These are phyloP conservation scores for Lipomyces starkeyi DNA, from an alignment of 805 yeast genomes.

Conservation along the genomic window DNA sequence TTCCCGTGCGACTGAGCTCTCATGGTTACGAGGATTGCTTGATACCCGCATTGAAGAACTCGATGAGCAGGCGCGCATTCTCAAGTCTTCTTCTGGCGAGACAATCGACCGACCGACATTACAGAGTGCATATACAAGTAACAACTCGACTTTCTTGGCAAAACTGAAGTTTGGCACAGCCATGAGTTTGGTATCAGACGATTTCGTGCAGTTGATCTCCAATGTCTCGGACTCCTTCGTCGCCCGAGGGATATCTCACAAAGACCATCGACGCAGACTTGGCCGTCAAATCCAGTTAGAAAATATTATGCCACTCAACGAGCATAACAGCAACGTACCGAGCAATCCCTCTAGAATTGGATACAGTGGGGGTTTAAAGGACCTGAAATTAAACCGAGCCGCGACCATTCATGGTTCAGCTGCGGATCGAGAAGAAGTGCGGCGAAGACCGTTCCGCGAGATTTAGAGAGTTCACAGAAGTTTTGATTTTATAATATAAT, in stretches of 20 bases:
- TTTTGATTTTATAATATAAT: not conserved
- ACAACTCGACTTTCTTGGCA: slow-evolving; percentile 25
- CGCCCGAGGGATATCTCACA: slow-evolving; percentile 20
- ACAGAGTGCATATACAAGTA: slow-evolving; percentile 15
- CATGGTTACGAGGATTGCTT: slow-evolving; percentile 31
- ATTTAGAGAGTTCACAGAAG: not conserved
- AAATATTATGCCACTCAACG: slow-evolving; percentile 30
- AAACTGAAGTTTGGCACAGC: slow-evolving; percentile 32
- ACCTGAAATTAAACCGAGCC: slow-evolving; percentile 26
- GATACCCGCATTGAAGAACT: slow-evolving; percentile 28
- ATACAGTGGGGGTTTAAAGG: slow-evolving; percentile 26
- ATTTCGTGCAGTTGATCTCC: slow-evolving; percentile 23
- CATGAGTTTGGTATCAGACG: slow-evolving; percentile 29
- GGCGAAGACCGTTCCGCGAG: slow-evolving; percentile 8
- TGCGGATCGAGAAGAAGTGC: slow-evolving; percentile 7
- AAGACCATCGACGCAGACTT: slow-evolving; percentile 26
- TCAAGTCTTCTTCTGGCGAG: slow-evolving; percentile 8
- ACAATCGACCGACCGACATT: slow-evolving; percentile 6
- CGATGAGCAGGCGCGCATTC: slow-evolving; percentile 25
- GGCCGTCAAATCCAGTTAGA: slow-evolving; percentile 18
- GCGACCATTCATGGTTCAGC: slow-evolving; percentile 24
- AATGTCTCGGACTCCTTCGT: slow-evolving; percentile 12
- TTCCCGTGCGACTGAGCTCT: slow-evolving; percentile 29
- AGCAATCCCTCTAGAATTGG: slow-evolving; percentile 4
- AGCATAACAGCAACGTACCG: slow-evolving; percentile 14